Evolutionary conservation across 1,284 basidiomycete genomes (phyloP).

Genomic region (Cryptococcus sp.): DNA sequence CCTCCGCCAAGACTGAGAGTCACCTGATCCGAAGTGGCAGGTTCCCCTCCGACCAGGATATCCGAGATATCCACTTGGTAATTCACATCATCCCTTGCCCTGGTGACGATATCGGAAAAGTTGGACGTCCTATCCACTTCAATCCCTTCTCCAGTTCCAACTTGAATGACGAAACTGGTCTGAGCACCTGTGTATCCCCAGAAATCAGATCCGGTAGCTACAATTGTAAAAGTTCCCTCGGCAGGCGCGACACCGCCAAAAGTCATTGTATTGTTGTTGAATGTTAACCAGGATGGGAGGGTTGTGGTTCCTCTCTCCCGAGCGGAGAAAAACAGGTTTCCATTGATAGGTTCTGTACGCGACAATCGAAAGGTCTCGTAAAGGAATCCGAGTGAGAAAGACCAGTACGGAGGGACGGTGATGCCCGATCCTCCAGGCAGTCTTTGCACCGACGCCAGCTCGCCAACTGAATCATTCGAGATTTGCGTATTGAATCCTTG

Average conservation of each 20-base stretch:
- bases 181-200: constrained; percentile 48
- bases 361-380: constrained; percentile 46
- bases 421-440: constrained; percentile 43
- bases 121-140: constrained; percentile 22
- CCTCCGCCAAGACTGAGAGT: constrained; percentile 32
- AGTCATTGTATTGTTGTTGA: constrained; percentile 53
- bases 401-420: constrained; percentile 49
- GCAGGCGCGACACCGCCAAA: constrained; percentile 53
- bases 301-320: constrained; percentile 43
- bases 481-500: constrained; percentile 46
- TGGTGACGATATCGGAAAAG: constrained; percentile 26
- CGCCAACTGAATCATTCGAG: constrained; percentile 26
- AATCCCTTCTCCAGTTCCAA: constrained; percentile 37
- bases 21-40: constrained; percentile 29
- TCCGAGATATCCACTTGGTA: constrained; percentile 29
- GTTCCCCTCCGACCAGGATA: constrained; percentile 31
- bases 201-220: constrained; percentile 45
- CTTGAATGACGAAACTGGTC: constrained; percentile 45
- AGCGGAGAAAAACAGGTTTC: constrained; percentile 47
- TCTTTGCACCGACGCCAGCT: constrained; percentile 37
- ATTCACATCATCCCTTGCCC: constrained; percentile 25
- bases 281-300: constrained; percentile 53
- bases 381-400: constrained; percentile 55
- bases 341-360: constrained; percentile 41
- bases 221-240: constrained; percentile 40